Evolutionary conservation across 345 rosid genomes (phyloP), one percentile per base, ranked within the genome.

Genomic region (Aurinia saxatilis): DNA sequence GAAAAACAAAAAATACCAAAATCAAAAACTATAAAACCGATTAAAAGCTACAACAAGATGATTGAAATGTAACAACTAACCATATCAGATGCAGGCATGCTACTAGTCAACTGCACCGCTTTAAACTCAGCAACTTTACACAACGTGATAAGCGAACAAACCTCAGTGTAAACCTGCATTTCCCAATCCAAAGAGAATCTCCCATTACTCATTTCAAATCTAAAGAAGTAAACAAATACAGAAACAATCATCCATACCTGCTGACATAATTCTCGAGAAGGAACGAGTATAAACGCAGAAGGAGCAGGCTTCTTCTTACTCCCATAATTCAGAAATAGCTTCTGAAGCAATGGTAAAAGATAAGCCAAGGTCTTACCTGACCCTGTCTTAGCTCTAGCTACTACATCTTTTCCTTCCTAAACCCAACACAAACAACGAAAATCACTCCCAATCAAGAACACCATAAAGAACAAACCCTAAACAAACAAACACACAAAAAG

Each of bases 331-430:
- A 80, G 31, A 35, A 89, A 78, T 14, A 92, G 84, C 81, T 79
- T 92, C 57, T 92, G 98, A 31, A 89, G 96, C 79, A 92, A 56
- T 45, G 95, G 97, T 2, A 89, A 79, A 30, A 89, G 77, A 63
- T 92, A 92, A 3, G 97, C 97, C 18, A 89, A 73, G 5, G 98
- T 89, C 77, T 89, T 92, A 8, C 98, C 97, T 0, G 91, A 89
- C 4, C 97, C 97, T 0, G 95, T 92, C 73, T 90, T 89, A 1
- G 97, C 98, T 55, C 80, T 76, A 14, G 95, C 98, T 60, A 89
- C 89, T 53, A 89, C 93, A 64, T 92, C 98, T 61, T 92, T 89
- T 4, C 97, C 98, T 79, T 82, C 85, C 97, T 87, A 59, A 8
- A 3, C n/a, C 42, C 3, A 30, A 44, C 25, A 45, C 4, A 45